Evolutionary conservation across 1,284 basidiomycete genomes (phyloP).

Genomic region (Cryptococcus amylolentus): DNA sequence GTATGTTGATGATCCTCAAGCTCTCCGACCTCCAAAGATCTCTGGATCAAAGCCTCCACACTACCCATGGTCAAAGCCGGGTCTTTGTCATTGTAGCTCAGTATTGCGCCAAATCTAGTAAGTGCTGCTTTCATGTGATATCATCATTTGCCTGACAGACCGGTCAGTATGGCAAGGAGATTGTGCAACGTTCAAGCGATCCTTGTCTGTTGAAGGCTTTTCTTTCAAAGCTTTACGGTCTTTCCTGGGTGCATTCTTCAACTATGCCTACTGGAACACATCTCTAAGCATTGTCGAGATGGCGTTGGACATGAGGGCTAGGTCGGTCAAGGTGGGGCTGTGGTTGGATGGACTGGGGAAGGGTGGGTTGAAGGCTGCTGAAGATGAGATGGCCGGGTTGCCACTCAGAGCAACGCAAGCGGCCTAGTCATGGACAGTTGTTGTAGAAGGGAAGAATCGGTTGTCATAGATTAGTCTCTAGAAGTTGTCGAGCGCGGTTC

Average conservation of each 20-base stretch:
- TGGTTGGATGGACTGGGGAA: conserved; percentile 56
- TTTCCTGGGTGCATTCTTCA: conserved; percentile 16
- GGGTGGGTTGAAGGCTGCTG: conserved; percentile 36
- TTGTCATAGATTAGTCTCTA: background rate
- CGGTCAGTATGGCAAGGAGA: conserved; percentile 79
- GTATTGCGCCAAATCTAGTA: conserved; percentile 63
- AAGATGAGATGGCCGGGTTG: conserved; percentile 40
- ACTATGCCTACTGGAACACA: conserved; percentile 34
- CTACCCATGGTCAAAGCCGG: conserved; percentile 63
- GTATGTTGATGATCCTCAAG: conserved; percentile 48
- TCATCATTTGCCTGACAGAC: background rate
- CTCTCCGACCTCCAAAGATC: conserved; percentile 66
- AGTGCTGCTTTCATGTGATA: conserved; percentile 3
- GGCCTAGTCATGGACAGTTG: background rate
- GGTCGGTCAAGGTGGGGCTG: conserved; percentile 58
- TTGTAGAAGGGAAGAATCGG: background rate
- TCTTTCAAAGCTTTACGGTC: conserved; percentile 18
- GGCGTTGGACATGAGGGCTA: conserved; percentile 65
- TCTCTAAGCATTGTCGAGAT: conserved; percentile 40
- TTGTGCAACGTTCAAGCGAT: conserved; percentile 17
- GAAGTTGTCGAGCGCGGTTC: no score
- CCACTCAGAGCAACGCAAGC: background rate
- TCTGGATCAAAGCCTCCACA: conserved; percentile 55
- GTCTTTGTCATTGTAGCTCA: conserved; percentile 90
- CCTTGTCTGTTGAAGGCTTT: conserved; percentile 17